A percentile compares a stretch with the other conserved stretches of the same genome.
These are phyloP conservation scores for Xylariaceae sp. DNA, from an alignment of 2,329 filamentous ascomycete species.

Conservation along the genomic window DNA sequence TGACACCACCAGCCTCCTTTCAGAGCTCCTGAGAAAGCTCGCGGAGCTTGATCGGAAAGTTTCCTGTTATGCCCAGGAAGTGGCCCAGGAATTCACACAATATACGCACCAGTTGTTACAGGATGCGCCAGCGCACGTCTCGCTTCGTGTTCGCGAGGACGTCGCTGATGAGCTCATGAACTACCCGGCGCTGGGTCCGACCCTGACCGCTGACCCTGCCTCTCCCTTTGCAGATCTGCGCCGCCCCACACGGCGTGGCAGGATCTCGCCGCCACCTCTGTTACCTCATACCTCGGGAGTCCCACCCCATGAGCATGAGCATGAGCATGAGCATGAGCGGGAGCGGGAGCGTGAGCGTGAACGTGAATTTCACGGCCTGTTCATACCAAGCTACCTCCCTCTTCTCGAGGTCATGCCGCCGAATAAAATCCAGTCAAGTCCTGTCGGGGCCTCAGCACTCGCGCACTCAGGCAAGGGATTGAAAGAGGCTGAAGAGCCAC, in stretches of 20 bases:
- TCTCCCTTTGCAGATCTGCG: constrained; percentile 13
- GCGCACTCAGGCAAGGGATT: constrained; percentile 18
- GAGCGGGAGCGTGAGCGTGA: constrained; percentile 51
- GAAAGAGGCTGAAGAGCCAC: constrained; percentile 21
- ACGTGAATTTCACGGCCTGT: constrained; percentile 55
- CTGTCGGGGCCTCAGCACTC: constrained; percentile 10
- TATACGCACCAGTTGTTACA: constrained; percentile 48
- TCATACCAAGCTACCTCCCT: constrained; percentile 58
- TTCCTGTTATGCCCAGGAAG: constrained; percentile 49
- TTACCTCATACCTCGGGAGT: constrained; percentile 35
- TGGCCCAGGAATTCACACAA: constrained; percentile 51
- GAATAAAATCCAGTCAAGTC: constrained; percentile 17
- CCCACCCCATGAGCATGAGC: constrained; percentile 37
- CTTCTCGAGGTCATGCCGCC: constrained; percentile 47
- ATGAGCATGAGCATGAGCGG: constrained; percentile 54
- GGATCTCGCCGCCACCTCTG: constrained; percentile 35
- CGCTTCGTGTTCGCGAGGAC: constrained; percentile 40
- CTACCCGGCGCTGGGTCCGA: constrained; percentile 42
- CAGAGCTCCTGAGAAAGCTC: constrained; percentile 49
- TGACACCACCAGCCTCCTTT: constrained; percentile 44
- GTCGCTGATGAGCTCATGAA: constrained; percentile 40
- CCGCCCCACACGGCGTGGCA: constrained; percentile 19
- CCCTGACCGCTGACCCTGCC: constrained; percentile 25
- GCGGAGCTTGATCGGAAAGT: constrained; percentile 53
- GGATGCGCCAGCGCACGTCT: constrained; percentile 42